These are phyloP conservation scores for Hypseocharis bilobata DNA, from an alignment of 441 rosid genomes.

Conservation along the genomic window DNA sequence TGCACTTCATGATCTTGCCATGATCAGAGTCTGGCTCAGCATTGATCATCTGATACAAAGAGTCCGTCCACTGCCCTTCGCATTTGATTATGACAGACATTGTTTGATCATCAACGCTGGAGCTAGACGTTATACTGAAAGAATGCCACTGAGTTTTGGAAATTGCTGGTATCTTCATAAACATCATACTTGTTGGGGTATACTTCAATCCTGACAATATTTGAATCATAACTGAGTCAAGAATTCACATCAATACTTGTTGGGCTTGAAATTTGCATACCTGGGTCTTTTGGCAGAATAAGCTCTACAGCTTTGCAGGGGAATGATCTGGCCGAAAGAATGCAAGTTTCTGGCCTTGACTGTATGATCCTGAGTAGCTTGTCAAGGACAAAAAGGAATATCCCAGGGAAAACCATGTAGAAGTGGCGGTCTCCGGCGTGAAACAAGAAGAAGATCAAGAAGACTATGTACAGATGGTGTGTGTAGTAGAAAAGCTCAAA, in stretches of 20 bases:
- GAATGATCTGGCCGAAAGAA: constrained; percentile 48
- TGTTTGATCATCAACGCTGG: constrained; percentile 35
- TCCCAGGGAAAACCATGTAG: constrained; percentile 59
- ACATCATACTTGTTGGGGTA: constrained; percentile 53
- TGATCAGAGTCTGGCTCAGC: constrained; percentile 20
- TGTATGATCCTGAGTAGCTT: constrained; percentile 59
- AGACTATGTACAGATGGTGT: constrained; percentile 62
- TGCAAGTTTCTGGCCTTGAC: constrained; percentile 44
- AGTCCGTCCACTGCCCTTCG: constrained; percentile 52
- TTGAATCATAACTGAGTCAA: too few species aligned
- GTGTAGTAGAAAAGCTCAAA: constrained; percentile 68
- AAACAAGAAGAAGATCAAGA: constrained; percentile 62
- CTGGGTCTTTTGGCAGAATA: constrained; percentile 53
- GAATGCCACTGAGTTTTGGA: constrained; percentile 73
- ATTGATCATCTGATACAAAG: constrained; percentile 40
- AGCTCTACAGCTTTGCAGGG: constrained; percentile 61
- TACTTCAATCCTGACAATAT: constrained; percentile 51
- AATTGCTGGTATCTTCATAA: constrained; percentile 52
- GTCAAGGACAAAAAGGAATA: constrained; percentile 69
- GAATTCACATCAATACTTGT: too few species aligned
- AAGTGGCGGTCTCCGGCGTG: constrained; percentile 84
- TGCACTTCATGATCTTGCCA: constrained; percentile 29
- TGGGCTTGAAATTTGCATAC: too few species aligned
- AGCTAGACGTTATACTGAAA: constrained; percentile 68
- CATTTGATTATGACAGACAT: constrained; percentile 56